Conservation (phyloP, 345 rosid genomes). For the Gossypium turneri region DNA sequence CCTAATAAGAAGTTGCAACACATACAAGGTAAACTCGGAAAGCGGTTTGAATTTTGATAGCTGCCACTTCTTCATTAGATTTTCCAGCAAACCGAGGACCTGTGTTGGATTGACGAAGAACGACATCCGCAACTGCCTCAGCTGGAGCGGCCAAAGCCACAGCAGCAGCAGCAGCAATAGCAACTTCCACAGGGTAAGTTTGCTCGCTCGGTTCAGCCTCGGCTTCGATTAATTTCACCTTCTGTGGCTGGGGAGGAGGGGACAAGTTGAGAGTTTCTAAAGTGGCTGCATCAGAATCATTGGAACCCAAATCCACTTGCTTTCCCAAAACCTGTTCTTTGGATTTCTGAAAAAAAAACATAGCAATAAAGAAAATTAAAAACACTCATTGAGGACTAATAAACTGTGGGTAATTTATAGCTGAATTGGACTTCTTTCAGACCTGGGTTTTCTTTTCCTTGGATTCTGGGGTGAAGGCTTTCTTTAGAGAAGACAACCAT, state of each 20-base stretch:
- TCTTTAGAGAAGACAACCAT: slow-evolving; percentile 87
- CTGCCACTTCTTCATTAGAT: slow-evolving; percentile 72
- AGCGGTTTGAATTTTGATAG: slow-evolving; percentile 79
- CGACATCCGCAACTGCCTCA: slow-evolving; percentile 38
- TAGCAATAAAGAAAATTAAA: neutral
- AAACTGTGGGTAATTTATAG: too few relatives aligned
- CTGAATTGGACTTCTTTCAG: neutral
- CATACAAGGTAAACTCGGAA: slow-evolving; percentile 82
- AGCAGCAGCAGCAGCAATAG: slow-evolving; percentile 5
- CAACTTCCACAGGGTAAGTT: slow-evolving; percentile 29
- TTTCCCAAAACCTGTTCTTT: slow-evolving; percentile 51
- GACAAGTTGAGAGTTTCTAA: slow-evolving; percentile 24
- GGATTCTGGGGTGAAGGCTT: slow-evolving; percentile 74
- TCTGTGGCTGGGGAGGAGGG: slow-evolving; percentile 46
- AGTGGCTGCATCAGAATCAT: slow-evolving; percentile 29
- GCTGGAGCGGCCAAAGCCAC: slow-evolving; percentile 24
- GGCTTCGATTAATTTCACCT: slow-evolving; percentile 43
- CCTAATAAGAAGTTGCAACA: neutral
- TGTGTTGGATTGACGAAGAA: slow-evolving; percentile 20
- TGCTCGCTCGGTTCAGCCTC: slow-evolving; percentile 37
- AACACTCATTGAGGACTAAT: neutral
- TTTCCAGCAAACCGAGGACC: slow-evolving; percentile 50
- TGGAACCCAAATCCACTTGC: slow-evolving; percentile 30
- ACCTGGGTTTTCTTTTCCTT: slow-evolving; percentile 57
- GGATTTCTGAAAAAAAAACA: slow-evolving; percentile 25